Base-by-base conservation (phyloP, 352 stramenopile genomes). In the Phytophthora tubulina region DNA sequence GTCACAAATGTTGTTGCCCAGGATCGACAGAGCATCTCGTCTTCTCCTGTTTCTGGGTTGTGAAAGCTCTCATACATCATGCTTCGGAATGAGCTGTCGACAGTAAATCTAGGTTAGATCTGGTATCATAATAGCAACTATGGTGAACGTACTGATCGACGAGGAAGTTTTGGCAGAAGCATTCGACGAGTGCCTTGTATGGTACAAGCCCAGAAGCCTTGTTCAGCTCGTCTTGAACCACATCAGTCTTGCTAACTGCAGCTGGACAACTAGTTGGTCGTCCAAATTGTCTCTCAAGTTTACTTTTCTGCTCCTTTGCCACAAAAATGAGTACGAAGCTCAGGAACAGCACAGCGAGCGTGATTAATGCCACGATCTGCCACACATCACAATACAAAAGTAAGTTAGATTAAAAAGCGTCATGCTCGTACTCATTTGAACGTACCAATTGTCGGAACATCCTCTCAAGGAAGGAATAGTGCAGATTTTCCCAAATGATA, bases 401-500 rank as follows among this genome's bases (percentile, higher is more conserved):
- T 31, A 33, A 45, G 42, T 74, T 48, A 62, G 17, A 41, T 21
- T 35, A 21, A 27, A 14, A 36, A 41, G 5, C 15, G n/a, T 36
- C 21, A 53, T 3, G 27, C 5, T 17, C 4, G 5, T 38, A 35
- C 9, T 44, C 2, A 52, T 36, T 35, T 50, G 3, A 32, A 70
- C 79, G 13, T 70, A 92, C 85, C 45, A 88, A 10, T 73, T 93
- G 83, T n/a, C 88, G 85, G 8, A 92, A 66, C 30, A 90, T 10
- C 4, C 88, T 83, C 38, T 88, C 82, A 32, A 83, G 54, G 69
- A 81, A 89, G 11, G 88, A 61, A 42, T 93, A 73, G 55, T 94
- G 86, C 6, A 96, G 68, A 63, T 96, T 94, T 69, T 93, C 86
- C 88, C 88, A 96, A 32, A 94, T 85, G 35, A 96, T 92, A 54